Conservation (phyloP, 495 filamentous ascomycete species). For the Penicillium ucsense region DNA sequence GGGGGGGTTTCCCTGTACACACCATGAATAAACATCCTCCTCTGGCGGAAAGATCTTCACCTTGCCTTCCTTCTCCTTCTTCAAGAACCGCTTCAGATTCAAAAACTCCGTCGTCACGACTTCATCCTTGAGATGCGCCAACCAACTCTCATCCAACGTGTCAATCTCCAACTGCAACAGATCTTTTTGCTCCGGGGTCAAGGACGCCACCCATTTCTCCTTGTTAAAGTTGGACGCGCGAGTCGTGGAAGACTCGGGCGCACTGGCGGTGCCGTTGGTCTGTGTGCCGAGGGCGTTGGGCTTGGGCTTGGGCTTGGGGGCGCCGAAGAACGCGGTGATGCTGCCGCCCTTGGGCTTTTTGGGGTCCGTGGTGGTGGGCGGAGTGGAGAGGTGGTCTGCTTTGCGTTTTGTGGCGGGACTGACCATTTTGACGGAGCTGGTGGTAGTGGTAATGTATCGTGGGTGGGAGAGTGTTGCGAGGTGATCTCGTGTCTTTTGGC, state of each 20-base stretch:
- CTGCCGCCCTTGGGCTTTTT: conserved; percentile 60
- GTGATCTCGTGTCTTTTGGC: background rate
- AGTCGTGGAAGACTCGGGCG: too few species aligned
- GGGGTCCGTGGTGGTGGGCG: conserved; percentile 9
- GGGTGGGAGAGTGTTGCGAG: background rate
- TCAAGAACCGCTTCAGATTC: conserved; percentile 77
- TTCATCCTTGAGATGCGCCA: conserved; percentile 77
- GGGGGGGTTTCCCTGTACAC: conserved; percentile 8
- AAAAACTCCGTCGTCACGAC: conserved; percentile 68
- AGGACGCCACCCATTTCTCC: conserved; percentile 67
- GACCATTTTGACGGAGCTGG: conserved; percentile 13
- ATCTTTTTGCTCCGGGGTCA: conserved; percentile 72
- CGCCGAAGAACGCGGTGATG: conserved; percentile 59
- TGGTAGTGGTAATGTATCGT: too few species aligned
- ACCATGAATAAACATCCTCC: conserved; percentile 94
- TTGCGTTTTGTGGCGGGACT: conserved; percentile 26
- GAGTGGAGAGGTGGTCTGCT: conserved; percentile 20
- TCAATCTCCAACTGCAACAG: conserved; percentile 83
- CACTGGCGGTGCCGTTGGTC: conserved; percentile 4
- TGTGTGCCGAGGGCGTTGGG: conserved; percentile 24
- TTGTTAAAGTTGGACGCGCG: conserved; percentile 56
- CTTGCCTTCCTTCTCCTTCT: conserved; percentile 59
- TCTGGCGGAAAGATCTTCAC: conserved; percentile 76
- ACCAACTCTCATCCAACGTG: conserved; percentile 83
- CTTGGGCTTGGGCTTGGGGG: conserved; percentile 44